Evolutionary conservation across 306 rosid genomes (phyloP).

Genomic region (Albizia julibrissin): DNA sequence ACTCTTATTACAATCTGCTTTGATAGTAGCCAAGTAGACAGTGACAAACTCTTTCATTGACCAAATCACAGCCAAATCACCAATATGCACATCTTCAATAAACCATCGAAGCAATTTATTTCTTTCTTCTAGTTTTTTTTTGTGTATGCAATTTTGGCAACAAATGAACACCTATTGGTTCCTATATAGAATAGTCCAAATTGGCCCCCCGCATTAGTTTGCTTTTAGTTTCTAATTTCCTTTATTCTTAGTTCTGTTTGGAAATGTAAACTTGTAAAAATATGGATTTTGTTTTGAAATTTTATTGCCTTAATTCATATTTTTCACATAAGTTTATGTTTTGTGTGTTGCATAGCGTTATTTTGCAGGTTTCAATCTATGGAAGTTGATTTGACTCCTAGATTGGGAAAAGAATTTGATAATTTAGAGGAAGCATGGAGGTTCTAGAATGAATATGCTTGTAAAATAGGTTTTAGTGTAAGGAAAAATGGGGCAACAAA

Average conservation of each 20-base stretch:
- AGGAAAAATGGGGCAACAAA: no score
- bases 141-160: not conserved
- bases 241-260: not conserved
- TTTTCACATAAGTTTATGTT: no score
- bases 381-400: no score
- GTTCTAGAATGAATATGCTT: no score
- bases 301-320: no score
- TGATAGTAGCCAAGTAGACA: not conserved
- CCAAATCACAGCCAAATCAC: slow-evolving; percentile 11
- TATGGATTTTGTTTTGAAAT: no score
- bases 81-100: not conserved
- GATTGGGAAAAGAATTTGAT: no score
- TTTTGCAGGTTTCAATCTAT: no score
- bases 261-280: not conserved
- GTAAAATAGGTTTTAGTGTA: no score
- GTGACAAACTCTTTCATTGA: not conserved
- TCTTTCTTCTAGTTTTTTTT: not conserved
- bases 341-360: no score
- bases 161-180: not conserved
- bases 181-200: not conserved
- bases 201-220: not conserved
- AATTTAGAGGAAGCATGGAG: no score
- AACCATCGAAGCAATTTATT: not conserved
- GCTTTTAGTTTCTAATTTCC: not conserved
- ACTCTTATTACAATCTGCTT: slow-evolving; percentile 3